Base-by-base conservation (phyloP, 163 green algal species). In the Prototheca wickerhamii region DNA sequence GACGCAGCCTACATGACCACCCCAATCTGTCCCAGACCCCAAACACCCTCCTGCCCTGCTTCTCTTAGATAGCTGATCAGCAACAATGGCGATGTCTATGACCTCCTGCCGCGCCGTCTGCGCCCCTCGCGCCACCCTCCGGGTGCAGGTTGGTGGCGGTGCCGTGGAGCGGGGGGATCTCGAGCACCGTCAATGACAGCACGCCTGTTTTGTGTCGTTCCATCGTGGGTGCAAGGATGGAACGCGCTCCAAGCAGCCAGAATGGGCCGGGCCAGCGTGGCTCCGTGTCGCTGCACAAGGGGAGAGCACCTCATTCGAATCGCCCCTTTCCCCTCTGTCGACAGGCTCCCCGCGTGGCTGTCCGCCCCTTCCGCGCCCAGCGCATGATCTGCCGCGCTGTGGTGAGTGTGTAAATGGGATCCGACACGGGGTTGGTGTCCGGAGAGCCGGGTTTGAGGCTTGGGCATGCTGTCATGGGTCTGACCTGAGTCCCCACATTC, bases 361-460 rank as follows among this genome's bases (percentile, higher is more conserved):
- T 21, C 23, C 21, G 4, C 12, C 10, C 53, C 53, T 8, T 35
- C 12, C 53, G 53, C 53, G 29, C 53, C 53, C 53, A 37, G 28
- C 53, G 53, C 30, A 20, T 60, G 53, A 21, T 60, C 23, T 60
- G 53, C 53, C 29, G 20, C n/a, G 53, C 53, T 10, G 53, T 56
- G 49, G 49, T 56, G 49, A 56, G 49, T 63, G n/a, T n/a, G n/a
- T n/a, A n/a, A n/a, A n/a, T n/a, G n/a, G n/a, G n/a, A n/a, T n/a
- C n/a, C n/a, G n/a, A n/a, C n/a, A n/a, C n/a, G n/a, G n/a, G n/a
- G n/a, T n/a, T 7, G 26, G 6, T 31, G 46, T 49, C 26, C 31
- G 8, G 8, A 21, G 31, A 32, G 6, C 18, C 15, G 29, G 18
- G 21, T n/a, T 15, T 23, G 28, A 46, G 12, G 33, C 44, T 63